These are phyloP conservation scores for Colletotrichum abscissum DNA, from an alignment of 2,329 filamentous ascomycete species.

Conservation along the genomic window DNA sequence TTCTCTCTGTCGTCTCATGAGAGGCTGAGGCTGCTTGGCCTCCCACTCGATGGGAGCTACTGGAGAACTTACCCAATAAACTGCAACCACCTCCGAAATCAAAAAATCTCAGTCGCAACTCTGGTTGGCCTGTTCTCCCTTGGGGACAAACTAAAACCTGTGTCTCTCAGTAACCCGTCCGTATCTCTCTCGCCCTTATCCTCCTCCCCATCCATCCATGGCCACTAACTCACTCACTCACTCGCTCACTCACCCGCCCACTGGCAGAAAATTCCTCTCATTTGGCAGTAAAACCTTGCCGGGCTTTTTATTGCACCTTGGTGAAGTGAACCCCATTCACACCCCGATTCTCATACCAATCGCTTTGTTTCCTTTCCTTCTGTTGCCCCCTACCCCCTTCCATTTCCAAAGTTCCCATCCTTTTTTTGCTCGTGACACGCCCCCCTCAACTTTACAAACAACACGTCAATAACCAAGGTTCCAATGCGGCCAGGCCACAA, in stretches of 20 bases:
- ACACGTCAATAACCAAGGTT: constrained; percentile 9
- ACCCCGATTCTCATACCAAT: constrained; percentile 4
- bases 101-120: constrained; percentile 15
- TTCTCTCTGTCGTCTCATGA: background rate
- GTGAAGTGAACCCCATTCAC: background rate
- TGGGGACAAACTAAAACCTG: constrained; percentile 44
- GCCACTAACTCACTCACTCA: background rate
- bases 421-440: constrained; percentile 1
- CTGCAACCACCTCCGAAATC: constrained; percentile 21
- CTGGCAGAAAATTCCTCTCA: constrained; percentile 11
- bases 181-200: background rate
- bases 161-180: constrained; percentile 30
- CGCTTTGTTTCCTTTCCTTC: background rate
- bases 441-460: background rate
- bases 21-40: background rate
- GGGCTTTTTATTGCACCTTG: background rate
- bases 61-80: constrained; percentile 21
- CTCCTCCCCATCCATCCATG: constrained; percentile 7
- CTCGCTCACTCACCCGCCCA: background rate
- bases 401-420: constrained; percentile 2
- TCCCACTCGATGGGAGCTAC: background rate
- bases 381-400: background rate
- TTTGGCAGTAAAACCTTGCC: constrained; percentile 11
- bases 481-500: background rate
- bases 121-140: constrained; percentile 40